Base-by-base conservation (phyloP, 257 asterid species). In the Petunia axillaris region DNA sequence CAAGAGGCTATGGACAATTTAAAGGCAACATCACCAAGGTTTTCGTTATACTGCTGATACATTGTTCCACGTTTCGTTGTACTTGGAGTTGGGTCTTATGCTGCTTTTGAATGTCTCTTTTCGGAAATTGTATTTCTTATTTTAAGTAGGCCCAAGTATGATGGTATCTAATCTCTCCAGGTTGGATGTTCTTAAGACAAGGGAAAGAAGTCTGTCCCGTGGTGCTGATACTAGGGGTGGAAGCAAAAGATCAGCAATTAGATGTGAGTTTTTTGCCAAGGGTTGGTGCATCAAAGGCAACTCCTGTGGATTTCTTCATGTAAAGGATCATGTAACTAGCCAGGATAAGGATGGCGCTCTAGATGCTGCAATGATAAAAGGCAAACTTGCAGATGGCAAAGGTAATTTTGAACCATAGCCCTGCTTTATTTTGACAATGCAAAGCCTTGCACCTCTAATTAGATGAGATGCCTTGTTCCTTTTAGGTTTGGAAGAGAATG, bases 231-330 rank as follows among this genome's bases (percentile, higher is more conserved):
- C 77, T 84, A 86, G 77, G 58, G 85, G 85, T 13, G 89, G 74
- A 46, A 89, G 82, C 80, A 94, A 94, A 89, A 87, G 92, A 82
- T 80, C 81, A 53, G 93, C 86, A 83, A 87, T 89, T 80, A 80
- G 83, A 57, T 96, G 98, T 78, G 92, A 89, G 43, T 96, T 89
- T 84, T 89, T 91, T 80, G 88, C 95, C 71, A 90, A 89, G 85
- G 99, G 99, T 52, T 96, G 98, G 98, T 96, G 99, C 87, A 90
- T 94, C 82, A 90, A 86, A 88, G 98, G 97, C 74, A 89, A 66
- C 39, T 85, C 97, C 4, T 96, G 99, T 86, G 90, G 91, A 81
- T 96, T 94, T 85, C 93, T 94, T 85, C 99, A 96, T 78, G 63
- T 84, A 73, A 91, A 74, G 76, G 87, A 82, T 77, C 59, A 43